These are phyloP conservation scores for Globisporangium recalcitrans DNA, from an alignment of 352 stramenopile genomes.

Conservation along the genomic window DNA sequence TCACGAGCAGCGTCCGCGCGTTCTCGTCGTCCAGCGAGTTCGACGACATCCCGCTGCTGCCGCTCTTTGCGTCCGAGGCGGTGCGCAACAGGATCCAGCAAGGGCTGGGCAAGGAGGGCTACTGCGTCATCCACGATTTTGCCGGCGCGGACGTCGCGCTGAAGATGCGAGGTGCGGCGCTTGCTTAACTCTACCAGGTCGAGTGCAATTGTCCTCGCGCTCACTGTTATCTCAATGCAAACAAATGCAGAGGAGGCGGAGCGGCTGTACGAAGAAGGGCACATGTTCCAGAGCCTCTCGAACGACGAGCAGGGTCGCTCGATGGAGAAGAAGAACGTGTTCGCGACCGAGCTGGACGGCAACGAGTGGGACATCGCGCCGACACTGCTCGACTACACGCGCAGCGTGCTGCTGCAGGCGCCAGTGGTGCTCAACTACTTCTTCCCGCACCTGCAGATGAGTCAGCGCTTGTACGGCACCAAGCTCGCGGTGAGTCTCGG, in stretches of 20 bases:
- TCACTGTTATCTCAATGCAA: not conserved
- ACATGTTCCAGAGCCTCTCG: slow-evolving; percentile 51
- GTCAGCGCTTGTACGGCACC: slow-evolving; percentile 34
- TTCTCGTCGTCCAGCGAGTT: slow-evolving; percentile 12
- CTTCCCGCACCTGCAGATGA: slow-evolving; percentile 47
- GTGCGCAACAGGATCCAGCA: slow-evolving; percentile 36
- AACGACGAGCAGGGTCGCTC: slow-evolving; percentile 34
- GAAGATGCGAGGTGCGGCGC: slow-evolving; percentile 29
- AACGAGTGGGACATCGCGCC: slow-evolving; percentile 47
- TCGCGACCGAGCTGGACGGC: slow-evolving; percentile 41
- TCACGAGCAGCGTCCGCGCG: not conserved
- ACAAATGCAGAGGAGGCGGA: slow-evolving; percentile 35
- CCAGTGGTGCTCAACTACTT: slow-evolving; percentile 40
- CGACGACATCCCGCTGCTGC: slow-evolving; percentile 36
- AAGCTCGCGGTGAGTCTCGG: slow-evolving; percentile 50
- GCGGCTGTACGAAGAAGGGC: slow-evolving; percentile 36
- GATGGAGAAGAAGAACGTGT: slow-evolving; percentile 44
- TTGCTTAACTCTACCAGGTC: not conserved
- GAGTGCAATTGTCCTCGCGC: not conserved
- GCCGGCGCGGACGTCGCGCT: slow-evolving; percentile 30
- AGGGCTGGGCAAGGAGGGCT: slow-evolving; percentile 34
- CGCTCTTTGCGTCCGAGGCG: slow-evolving; percentile 31
- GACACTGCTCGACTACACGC: slow-evolving; percentile 45
- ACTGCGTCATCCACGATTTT: slow-evolving; percentile 36
- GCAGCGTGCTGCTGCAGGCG: slow-evolving; percentile 43